Evolutionary conservation across 1,284 basidiomycete genomes (phyloP), one percentile per base, ranked within the genome.

Genomic region (Ceraceosorus bombacis): DNA sequence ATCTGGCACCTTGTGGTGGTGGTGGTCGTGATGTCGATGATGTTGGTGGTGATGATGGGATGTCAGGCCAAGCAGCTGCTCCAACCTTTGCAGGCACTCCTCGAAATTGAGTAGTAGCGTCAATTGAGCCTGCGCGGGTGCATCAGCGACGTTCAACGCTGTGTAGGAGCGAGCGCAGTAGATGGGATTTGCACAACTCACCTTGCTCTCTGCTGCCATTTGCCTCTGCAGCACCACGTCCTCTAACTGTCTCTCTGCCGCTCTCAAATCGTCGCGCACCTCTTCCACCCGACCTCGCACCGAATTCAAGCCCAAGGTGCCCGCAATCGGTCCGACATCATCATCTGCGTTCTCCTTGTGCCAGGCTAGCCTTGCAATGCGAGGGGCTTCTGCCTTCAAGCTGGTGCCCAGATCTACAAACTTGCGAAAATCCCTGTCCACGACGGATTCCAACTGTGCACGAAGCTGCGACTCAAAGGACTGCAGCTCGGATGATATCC

Each of bases 31-130:
- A 27, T 27, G 27, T 1, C 27, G 27, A 27, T 27, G 27, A 27
- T 27, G 27, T 27, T 27, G 27, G 27, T 27, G 27, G 27, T 27
- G 27, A 27, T 27, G 27, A 27, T 27, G 27, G 27, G 27, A 27
- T 48, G 12, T 15, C 46, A 48, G 15, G 12, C 46, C 46, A 48
- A 66, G 62, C 62, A 66, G 61, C 39, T 52, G 48, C 38, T 17
- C 61, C 7, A 51, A 51, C 17, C 51, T 57, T 17, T 39, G 48
- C 46, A 51, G 12, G n/a, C 48, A 57, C 27, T 57, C 55, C 17
- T 38, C 39, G 13, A 46, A 57, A 12, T 39, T 38, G 8, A 51
- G 55, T 52, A 57, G 50, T 36, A 61, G 13, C 51, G 62, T 61
- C 49, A 57, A 41, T 27, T 54, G 43, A 13, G 53, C 17, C 36